phyloP scores from a whole-genome alignment of 1,139 yeast genomes.

The Zygosaccharomyces pseudobailii region DNA sequence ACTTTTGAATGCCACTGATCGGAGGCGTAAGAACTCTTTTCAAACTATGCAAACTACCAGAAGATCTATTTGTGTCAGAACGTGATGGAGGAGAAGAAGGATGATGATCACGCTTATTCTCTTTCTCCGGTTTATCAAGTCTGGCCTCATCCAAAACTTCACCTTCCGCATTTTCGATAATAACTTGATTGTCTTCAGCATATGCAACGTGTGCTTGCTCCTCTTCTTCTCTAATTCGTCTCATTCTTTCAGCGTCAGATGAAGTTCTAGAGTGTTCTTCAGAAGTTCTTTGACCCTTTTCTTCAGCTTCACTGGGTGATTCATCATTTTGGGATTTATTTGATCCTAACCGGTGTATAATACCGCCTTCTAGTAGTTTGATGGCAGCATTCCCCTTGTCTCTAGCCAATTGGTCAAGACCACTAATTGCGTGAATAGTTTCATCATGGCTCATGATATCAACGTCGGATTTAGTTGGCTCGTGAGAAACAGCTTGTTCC shows the following conservation, averaged over 20 bases:
- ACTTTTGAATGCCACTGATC: neutral
- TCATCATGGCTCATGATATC: slow-evolving; percentile 13
- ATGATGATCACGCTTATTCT: slow-evolving; percentile 23
- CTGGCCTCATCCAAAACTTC: slow-evolving; percentile 55
- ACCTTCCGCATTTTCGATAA: slow-evolving; percentile 79
- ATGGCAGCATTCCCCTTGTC: slow-evolving; percentile 7
- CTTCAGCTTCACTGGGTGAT: slow-evolving; percentile 12
- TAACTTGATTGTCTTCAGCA: slow-evolving; percentile 63
- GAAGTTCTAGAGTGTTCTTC: slow-evolving; percentile 9
- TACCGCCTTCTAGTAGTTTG: slow-evolving; percentile 2
- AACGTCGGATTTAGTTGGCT: slow-evolving; percentile 11
- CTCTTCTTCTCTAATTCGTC: slow-evolving; percentile 19
- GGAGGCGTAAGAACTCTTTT: slow-evolving; percentile 20
- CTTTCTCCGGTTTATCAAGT: slow-evolving; percentile 19
- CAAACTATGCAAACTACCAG: slow-evolving; percentile 19
- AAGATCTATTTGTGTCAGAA: slow-evolving; percentile 21
- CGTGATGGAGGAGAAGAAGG: slow-evolving; percentile 9
- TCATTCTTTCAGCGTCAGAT: slow-evolving; percentile 12
- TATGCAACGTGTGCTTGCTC: slow-evolving; percentile 46
- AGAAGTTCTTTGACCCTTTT: neutral
- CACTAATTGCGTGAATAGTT: slow-evolving; percentile 15
- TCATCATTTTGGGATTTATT: slow-evolving; percentile 8
- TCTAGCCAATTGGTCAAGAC: slow-evolving; percentile 13
- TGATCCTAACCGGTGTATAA: neutral
- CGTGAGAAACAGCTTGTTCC: slow-evolving; percentile 12